These are phyloP conservation scores for Sarocladium oryzae DNA, from an alignment of 2,329 filamentous ascomycete genomes.

Conservation along the genomic window DNA sequence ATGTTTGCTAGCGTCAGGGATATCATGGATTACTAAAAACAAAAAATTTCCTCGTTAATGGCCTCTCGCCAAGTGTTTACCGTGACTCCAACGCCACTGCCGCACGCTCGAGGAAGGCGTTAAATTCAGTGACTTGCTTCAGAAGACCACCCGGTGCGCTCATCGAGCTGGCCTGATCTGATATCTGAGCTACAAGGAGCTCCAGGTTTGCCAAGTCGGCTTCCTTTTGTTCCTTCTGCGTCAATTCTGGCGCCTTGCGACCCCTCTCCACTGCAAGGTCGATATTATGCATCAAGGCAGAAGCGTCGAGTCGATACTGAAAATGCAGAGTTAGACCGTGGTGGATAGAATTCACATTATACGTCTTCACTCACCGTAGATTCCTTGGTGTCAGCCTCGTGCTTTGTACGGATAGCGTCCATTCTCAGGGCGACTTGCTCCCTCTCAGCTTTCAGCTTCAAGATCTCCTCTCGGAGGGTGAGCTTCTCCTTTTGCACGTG, in stretches of 20 bases:
- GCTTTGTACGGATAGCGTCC: constrained; percentile 54
- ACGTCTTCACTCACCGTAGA: constrained; percentile 36
- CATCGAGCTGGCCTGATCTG: constrained; percentile 44
- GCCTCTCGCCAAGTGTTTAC: constrained; percentile 13
- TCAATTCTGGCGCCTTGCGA: constrained; percentile 40
- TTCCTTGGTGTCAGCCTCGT: constrained; percentile 48
- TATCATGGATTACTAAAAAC: constrained; percentile 4
- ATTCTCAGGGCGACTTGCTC: constrained; percentile 57
- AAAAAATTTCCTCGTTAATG: neutral
- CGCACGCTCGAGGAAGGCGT: constrained; percentile 55
- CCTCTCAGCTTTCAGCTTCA: constrained; percentile 50
- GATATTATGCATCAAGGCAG: constrained; percentile 54
- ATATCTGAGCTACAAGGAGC: constrained; percentile 47
- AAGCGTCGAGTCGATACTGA: constrained; percentile 45
- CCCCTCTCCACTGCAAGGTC: constrained; percentile 50
- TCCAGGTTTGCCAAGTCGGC: constrained; percentile 52
- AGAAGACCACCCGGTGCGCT: constrained; percentile 46
- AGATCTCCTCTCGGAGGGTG: constrained; percentile 51
- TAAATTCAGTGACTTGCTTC: constrained; percentile 54
- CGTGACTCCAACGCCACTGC: constrained; percentile 48
- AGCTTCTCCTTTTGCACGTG: constrained; percentile 52
- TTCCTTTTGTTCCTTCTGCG: constrained; percentile 37
- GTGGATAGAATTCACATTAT: neutral
- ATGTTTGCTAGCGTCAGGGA: constrained; percentile 1
- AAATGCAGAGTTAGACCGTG: constrained; percentile 1